phyloP scores from a whole-genome alignment of 306 rosid genomes.

The Cucumis melo region DNA sequence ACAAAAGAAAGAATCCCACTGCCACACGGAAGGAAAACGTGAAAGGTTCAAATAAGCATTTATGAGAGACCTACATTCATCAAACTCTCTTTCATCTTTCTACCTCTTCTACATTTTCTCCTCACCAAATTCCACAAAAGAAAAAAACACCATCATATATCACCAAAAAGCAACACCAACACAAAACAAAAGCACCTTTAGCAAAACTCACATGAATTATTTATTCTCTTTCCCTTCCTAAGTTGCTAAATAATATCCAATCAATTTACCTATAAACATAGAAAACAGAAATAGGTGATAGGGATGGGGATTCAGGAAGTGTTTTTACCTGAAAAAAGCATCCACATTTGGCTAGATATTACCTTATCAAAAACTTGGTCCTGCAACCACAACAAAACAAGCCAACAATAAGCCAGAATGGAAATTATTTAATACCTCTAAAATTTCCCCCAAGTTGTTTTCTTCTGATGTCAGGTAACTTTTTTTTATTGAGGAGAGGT shows the following conservation, averaged over 20 bases:
- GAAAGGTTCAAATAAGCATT: neutral
- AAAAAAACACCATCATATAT: neutral
- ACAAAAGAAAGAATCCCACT: neutral
- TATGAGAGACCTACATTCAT: neutral
- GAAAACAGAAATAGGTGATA: neutral
- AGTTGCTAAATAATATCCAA: neutral
- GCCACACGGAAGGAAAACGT: slow-evolving; percentile 7
- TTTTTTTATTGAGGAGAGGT: neutral
- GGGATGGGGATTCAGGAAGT: neutral
- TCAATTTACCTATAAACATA: neutral
- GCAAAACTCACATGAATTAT: neutral
- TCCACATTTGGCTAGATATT: neutral
- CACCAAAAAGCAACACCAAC: neutral
- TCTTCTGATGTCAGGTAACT: neutral
- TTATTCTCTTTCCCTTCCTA: neutral
- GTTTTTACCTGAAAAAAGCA: neutral
- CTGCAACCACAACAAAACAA: neutral
- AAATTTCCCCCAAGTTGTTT: neutral
- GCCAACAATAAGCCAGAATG: neutral
- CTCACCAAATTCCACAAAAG: neutral
- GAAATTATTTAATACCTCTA: neutral
- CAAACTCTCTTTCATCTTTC: neutral
- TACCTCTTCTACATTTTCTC: neutral
- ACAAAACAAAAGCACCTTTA: neutral
- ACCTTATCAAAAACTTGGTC: neutral